Evolutionary conservation across 306 rosid genomes (phyloP).

Genomic region (Cucumis cinereus): DNA sequence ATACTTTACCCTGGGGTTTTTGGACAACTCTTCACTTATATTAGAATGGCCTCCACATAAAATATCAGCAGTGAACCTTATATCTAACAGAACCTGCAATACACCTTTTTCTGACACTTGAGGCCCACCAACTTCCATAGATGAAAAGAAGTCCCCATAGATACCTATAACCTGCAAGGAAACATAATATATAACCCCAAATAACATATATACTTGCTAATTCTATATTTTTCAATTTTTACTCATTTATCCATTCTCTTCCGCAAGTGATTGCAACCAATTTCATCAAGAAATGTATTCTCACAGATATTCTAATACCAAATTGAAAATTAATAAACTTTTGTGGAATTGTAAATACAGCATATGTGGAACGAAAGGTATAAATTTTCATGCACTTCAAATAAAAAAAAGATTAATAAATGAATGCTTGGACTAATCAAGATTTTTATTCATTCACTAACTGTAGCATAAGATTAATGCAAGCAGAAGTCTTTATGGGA

Average conservation of each 20-base stretch:
- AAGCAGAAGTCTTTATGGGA: background rate
- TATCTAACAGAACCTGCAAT: constrained; percentile 74
- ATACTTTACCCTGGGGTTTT: constrained; percentile 32
- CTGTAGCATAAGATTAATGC: background rate
- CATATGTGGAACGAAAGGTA: background rate
- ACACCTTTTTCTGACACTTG: constrained; percentile 85
- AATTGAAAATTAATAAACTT: background rate
- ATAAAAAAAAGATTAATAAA: background rate
- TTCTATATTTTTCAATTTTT: background rate
- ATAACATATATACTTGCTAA: background rate
- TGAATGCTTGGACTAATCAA: background rate
- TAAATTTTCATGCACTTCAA: background rate
- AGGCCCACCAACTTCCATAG: constrained; percentile 42
- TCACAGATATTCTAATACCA: background rate
- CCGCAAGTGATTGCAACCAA: background rate
- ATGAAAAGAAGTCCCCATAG: constrained; percentile 53
- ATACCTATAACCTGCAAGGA: constrained; percentile 56
- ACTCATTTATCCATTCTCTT: background rate
- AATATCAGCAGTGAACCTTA: constrained; percentile 82
- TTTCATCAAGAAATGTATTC: background rate
- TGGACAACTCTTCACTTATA: constrained; percentile 32
- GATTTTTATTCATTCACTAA: background rate
- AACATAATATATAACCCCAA: constrained; percentile 11
- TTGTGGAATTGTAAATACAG: background rate
- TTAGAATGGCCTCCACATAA: constrained; percentile 73